A percentile compares a stretch with the other conserved stretches of the same genome.
Evolutionary conservation across 495 filamentous ascomycete species (phyloP).

Genomic region (Clohesyomyces aquaticus): DNA sequence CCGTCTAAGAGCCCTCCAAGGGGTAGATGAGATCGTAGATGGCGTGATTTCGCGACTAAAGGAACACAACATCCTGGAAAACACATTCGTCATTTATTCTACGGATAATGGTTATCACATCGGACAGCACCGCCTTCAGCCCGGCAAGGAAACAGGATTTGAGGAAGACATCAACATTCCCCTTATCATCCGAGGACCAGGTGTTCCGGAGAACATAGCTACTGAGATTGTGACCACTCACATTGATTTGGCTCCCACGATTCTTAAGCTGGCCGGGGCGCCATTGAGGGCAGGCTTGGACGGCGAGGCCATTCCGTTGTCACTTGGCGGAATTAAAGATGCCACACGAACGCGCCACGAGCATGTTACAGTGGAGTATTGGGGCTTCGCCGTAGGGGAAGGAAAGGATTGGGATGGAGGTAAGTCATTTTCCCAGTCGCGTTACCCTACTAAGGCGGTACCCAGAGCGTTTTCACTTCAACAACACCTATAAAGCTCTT

Average conservation of each 20-base stretch:
- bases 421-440: background rate
- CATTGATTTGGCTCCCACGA: constrained; percentile 69
- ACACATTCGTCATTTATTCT: constrained; percentile 74
- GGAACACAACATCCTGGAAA: constrained; percentile 58
- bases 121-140: constrained; percentile 70
- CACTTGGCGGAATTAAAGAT: constrained; percentile 36
- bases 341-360: constrained; percentile 51
- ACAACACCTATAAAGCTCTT: constrained; percentile 47
- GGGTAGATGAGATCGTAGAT: constrained; percentile 72
- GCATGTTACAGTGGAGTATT: constrained; percentile 48
- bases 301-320: constrained; percentile 43
- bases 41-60: constrained; percentile 58
- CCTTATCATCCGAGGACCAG: constrained; percentile 53
- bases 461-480: constrained; percentile 27
- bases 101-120: constrained; percentile 79
- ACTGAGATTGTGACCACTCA: constrained; percentile 67
- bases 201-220: constrained; percentile 30
- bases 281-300: constrained; percentile 35
- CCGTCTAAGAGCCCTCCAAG: constrained; percentile 65
- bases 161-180: constrained; percentile 78
- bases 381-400: constrained; percentile 45
- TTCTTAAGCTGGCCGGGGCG: constrained; percentile 58
- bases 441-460: background rate
- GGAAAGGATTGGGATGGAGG: constrained; percentile 34
- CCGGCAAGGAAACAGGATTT: constrained; percentile 72